phyloP scores from a whole-genome alignment of 148 eudicot species.

The Drosera capensis region DNA sequence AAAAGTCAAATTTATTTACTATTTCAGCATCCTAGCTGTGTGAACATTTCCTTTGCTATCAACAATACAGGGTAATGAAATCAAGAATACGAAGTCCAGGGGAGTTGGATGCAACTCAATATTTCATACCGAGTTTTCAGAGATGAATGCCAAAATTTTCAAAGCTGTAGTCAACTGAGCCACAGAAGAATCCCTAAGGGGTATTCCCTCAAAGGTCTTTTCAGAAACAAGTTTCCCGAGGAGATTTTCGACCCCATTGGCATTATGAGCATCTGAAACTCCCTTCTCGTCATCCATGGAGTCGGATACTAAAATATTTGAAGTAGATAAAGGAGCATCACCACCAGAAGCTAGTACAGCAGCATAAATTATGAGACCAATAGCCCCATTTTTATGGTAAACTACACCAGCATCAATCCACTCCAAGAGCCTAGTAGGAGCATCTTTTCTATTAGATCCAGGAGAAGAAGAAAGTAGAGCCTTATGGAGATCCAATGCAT shows the following conservation, averaged over 20 bases:
- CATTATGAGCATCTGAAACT: conserved; percentile 44
- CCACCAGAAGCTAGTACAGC: conserved; percentile 94
- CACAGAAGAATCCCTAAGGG: conserved; percentile 82
- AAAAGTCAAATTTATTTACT: no score
- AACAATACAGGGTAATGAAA: no score
- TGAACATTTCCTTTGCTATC: no score
- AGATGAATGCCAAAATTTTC: conserved; percentile 72
- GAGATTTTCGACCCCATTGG: conserved; percentile 67
- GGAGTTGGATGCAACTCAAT: no score
- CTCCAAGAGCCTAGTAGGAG: conserved; percentile 90
- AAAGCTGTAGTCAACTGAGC: conserved; percentile 89
- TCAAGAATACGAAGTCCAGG: no score
- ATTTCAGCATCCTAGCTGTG: no score
- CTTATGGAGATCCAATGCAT: conserved; percentile 67
- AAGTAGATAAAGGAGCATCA: conserved; percentile 82
- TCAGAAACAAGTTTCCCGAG: conserved; percentile 86
- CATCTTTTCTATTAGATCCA: conserved; percentile 93
- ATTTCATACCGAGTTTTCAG: conserved; percentile 68
- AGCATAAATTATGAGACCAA: conserved; percentile 79
- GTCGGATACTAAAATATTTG: conserved; percentile 72
- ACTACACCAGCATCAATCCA: conserved; percentile 95
- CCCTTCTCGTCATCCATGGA: conserved; percentile 67
- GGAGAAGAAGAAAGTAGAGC: conserved; percentile 89
- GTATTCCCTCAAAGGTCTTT: conserved; percentile 61
- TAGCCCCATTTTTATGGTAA: conserved; percentile 78